Base-by-base conservation (phyloP, 306 rosid genomes). In the Dryas drummondii region DNA sequence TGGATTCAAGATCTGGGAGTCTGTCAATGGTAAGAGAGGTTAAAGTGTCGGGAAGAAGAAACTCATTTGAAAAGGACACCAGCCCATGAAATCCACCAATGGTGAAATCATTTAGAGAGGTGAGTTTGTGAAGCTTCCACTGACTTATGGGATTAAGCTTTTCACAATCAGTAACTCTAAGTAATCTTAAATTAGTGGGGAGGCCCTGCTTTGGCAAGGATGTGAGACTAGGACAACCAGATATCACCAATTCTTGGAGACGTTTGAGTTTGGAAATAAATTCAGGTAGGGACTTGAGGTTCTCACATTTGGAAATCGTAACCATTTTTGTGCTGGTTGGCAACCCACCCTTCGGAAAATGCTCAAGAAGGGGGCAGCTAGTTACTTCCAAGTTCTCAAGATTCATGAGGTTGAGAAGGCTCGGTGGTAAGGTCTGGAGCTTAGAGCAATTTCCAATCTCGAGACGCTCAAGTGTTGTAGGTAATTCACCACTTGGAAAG, bases 121-220 rank as follows among this genome's bases (percentile, higher is more conserved):
- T 1, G 10, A 47, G 67, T 70, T 41, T 49, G 54, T 61, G 57
- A 56, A 76, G 54, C 22, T 5, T 32, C 68, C 63, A 41, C 6
- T 68, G 49, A 17, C 46, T 16, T 1, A 68, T 5, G 22, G 74
- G 50, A 56, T n/a, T 46, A 59, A 76, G 80, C 40, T 57, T 56
- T 9, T 47, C 59, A 37, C 84, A 84, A 26, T 54, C 60, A 48
- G 56, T 67, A 41, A 84, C 40, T 16, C 27, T 47, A 17, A 80
- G 79, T 49, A 32, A 46, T 11, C 42, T 26, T 22, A 72, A 2
- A 45, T 80, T 77, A 53, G 66, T 4, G 4, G 82, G 84, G 45
- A 68, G 46, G 5, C 79, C 84, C 6, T 37, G 64, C 51, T 80
- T 73, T 54, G 57, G 75, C 44, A 73, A n/a, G 19, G 78, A 77